Base-by-base conservation (phyloP, 129 eudicot species). In the Chrysanthemum seticuspe region DNA sequence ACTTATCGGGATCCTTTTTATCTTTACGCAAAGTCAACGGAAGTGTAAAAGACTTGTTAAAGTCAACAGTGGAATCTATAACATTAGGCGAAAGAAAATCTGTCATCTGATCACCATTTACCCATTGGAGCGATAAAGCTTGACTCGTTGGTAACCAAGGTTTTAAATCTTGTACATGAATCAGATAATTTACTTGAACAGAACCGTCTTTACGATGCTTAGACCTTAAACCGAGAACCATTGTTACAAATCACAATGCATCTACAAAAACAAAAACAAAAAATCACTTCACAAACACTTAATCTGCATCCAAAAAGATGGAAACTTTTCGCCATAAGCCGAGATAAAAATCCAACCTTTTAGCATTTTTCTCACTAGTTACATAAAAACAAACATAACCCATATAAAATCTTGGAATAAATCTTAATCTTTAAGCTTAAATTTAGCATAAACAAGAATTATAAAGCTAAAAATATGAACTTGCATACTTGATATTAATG, bases 101-200 rank as follows among this genome's bases (percentile, higher is more conserved):
- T 9, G 96, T 82, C 58, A 73, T 80, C 54, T 88, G 92, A 7
- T 86, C 92, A 9, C 91, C 89, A 67, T 88, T 86, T 86, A 87
- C 87, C 98, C 98, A 94, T 60, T 86, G 85, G 45, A 94, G 95
- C 65, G 86, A 73, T 57, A 94, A 85, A 5, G 89, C 61, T 76
- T 73, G 87, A 64, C 88, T 86, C 2, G 96, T 78, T 49, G 98
- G 96, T 62, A 95, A 87, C 98, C 98, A 94, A 45, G 98, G 98
- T 57, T 82, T 90, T 21, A 94, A 83, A 76, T 90, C 96, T 45
- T 70, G 80, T 23, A 94, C 85, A 77, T 78, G 75, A 62, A 94
- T 91, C 67, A 85, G 67, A 85, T 94, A 94, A 58, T 86, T 88
- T 63, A 90, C 79, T 83, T 83, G 96, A 73, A 88, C 74, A 15